Evolutionary conservation across 805 yeast species (phyloP), one percentile per base, ranked within the genome.

Genomic region (Schwanniomyces yamadae): DNA sequence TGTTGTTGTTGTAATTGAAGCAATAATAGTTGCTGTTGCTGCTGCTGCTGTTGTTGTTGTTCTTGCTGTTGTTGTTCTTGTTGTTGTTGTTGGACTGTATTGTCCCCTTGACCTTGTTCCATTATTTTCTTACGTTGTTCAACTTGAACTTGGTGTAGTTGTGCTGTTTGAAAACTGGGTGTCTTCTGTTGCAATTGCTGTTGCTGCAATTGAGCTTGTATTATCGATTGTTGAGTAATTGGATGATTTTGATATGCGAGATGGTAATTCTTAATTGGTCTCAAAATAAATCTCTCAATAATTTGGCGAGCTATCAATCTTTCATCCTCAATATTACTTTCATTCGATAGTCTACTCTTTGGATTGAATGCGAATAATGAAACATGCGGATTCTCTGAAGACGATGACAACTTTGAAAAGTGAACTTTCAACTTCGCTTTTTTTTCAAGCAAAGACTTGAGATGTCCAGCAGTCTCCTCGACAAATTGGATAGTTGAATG

Each of bases 301-400:
- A 68, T 59, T 49, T 58, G 68, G 31, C 62, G 59, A 6, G 71
- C 63, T 24, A 64, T 48, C 10, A 52, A 34, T 41, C 54, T 60
- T 31, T 66, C 71, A 27, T 62, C 69, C 25, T 57, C 65, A 27
- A 59, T 49, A 17, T 54, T 61, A 13, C 69, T 52, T 25, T 59
- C 59, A 31, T 63, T 54, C 1, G 65, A 41, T 19, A 53, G 46
- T 18, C 40, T 42, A 9, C 40, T 45, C 19, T 42, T 45, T 10
- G 57, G 57, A 32, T 73, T 67, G 54, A 71, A 77, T 13, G 78
- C 65, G 50, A 78, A 78, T 34, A 78, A 59, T 2, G 81, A 75
- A 36, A 80, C 55, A 9, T 48, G 41, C 19, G 40, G 39, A 7
- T 36, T 33, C 4, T 32, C 36, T 8, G 44, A 37, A 7, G 43